Evolutionary conservation across 2,329 filamentous ascomycete species (phyloP), one percentile per base, ranked within the genome.

Genomic region (Aspergillus proliferans): DNA sequence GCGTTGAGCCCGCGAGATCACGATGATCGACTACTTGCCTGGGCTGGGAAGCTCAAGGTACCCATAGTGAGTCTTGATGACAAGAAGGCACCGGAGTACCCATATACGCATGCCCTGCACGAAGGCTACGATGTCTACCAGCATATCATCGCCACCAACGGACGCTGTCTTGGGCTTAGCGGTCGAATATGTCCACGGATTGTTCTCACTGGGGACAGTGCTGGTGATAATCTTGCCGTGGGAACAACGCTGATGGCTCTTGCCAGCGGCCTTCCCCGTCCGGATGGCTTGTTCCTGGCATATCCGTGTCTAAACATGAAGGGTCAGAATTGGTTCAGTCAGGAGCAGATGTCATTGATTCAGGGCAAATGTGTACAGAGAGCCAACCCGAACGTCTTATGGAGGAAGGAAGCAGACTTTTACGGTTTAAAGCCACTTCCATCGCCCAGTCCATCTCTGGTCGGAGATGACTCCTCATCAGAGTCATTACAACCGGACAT

Each of bases 301-400:
- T 98, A 98, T 61, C 93, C 93, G 0, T 85, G 86, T 0, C 73
- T 98, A 51, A 93, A 97, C 62, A 90, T 97, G 87, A 96, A 95
- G 62, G 97, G 97, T 56, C 89, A 89, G 34, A 96, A 91, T 68
- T 98, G 93, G 93, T 97, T 98, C 91, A 91, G 88, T 0, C 92
- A 97, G 60, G 92, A 97, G 67, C 91, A 98, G 66, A 95, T 97
- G 88, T 83, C 88, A 0, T 73, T 98, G 52, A 95, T 98, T 54
- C 85, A 89, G 56, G 91, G 95, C 54, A 83, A 89, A 9, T 81
- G 83, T 50, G 84, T 84, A 64, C 81, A 89, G 21, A 85, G 84
- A 58, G 89, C 85, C 1, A 95, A 96, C 62, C 79, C 80, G 49
- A 80, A 82, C 22, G 86, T 97, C 48, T 75, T 96, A 9, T 80